Evolutionary conservation across 2,329 filamentous ascomycete genomes (phyloP).

Genomic region (Colletotrichum chrysophilum): DNA sequence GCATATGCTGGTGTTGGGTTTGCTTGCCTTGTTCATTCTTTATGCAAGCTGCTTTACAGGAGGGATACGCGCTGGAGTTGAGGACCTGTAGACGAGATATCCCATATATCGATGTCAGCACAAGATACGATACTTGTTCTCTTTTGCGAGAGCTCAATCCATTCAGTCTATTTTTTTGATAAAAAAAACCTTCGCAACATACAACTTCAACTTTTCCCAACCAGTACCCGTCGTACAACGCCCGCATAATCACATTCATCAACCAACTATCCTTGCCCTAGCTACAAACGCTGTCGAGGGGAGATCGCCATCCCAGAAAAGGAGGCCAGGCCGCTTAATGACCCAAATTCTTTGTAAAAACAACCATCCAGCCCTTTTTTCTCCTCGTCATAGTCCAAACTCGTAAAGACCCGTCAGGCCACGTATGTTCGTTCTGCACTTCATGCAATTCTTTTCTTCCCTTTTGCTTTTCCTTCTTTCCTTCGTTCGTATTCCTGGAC

Average conservation of each 20-base stretch:
- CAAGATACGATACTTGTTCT: neutral
- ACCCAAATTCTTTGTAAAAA: neutral
- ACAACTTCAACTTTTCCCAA: conserved; percentile 15
- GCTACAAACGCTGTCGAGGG: neutral
- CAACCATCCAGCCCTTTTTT: neutral
- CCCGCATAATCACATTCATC: conserved; percentile 1
- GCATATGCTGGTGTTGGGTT: conserved; percentile 9
- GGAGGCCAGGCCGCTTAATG: neutral
- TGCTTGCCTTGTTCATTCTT: neutral
- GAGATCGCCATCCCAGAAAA: neutral
- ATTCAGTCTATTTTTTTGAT: neutral
- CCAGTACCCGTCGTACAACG: neutral
- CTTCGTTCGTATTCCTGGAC: neutral
- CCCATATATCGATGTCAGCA: neutral
- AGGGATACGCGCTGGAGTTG: neutral
- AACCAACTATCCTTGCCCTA: neutral
- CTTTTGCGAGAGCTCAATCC: neutral
- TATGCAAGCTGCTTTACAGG: neutral
- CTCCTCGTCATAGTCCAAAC: conserved; percentile 8
- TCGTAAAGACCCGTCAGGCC: neutral
- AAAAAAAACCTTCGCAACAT: neutral
- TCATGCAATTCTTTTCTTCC: neutral
- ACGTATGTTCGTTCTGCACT: neutral
- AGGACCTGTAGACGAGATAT: conserved; percentile 13
- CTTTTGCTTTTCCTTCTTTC: neutral